Base-by-base conservation (phyloP, 139 green algal genomes). In the Edaphochlamys debaryana region DNA sequence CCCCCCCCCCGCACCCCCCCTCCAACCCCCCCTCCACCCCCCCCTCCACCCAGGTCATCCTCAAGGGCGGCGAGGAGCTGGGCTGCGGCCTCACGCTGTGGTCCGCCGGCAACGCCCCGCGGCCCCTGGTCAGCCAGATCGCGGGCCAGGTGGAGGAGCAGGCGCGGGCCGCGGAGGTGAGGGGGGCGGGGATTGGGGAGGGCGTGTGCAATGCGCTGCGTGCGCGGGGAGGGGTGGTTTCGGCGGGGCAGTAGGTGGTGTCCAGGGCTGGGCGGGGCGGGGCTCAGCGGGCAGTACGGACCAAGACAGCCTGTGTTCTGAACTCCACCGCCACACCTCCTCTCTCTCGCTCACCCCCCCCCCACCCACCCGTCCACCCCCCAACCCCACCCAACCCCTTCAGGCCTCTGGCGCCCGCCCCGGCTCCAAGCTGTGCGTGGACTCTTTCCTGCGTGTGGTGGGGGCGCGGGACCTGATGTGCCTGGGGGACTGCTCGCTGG, bases 391-490 rank as follows among this genome's bases (percentile, higher is more conserved):
- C n/a, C n/a, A n/a, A n/a, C 68, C 2, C 52, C 25, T 38, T 13
- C 77, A 83, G 77, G 42, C 77, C 45, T 48, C 36, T 36, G 5
- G 50, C 50, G 32, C 42, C 0, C 4, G n/a, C 32, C 77, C 77
- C 63, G 30, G 42, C 42, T 67, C 54, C 36, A 95, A 95, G 87
- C 86, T 95, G 67, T 87, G 82, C 0, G 92, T 95, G 22, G 92
- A 95, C 79, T 86, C 87, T 3, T 95, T 93, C 85, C 74, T 94
- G 60, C 84, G 92, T 1, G 91, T 96, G 36, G 85, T 95, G 42
- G 93, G 93, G n/a, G 86, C 83, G 0, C 25, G 50, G 1, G 92
- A 94, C 78, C 72, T 94, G 25, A 69, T 95, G 32, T 88, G 88
- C 0, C 77, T 95, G 38, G 92, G 92, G 15, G 92, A 95, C 82